Evolutionary conservation across 2,329 filamentous ascomycete genomes (phyloP).

Genomic region (Aspergillus novofumigatus): DNA sequence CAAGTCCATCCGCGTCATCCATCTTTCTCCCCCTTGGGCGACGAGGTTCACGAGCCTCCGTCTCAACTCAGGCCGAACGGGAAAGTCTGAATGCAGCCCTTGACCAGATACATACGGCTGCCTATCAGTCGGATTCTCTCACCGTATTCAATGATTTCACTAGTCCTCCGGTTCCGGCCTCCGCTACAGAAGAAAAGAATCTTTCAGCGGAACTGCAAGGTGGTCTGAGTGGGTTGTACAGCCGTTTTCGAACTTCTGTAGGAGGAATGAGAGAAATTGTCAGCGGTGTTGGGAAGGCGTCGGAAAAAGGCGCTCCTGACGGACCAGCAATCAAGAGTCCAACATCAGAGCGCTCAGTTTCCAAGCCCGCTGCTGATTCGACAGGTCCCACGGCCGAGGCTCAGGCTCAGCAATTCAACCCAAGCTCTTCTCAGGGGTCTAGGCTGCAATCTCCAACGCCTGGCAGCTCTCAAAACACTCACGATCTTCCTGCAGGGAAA

Average conservation of each 20-base stretch:
- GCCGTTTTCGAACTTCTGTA: conserved; percentile 76
- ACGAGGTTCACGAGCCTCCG: conserved; percentile 49
- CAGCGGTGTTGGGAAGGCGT: conserved; percentile 29
- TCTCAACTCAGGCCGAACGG: conserved; percentile 58
- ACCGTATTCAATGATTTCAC: conserved; percentile 95
- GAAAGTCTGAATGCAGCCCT: conserved; percentile 73
- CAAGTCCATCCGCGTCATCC: conserved; percentile 44
- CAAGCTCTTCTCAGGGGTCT: conserved; percentile 34
- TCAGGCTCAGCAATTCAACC: conserved; percentile 23
- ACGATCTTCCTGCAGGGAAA: conserved; percentile 28
- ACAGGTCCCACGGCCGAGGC: conserved; percentile 17
- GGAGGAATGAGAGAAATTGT: conserved; percentile 59
- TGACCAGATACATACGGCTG: conserved; percentile 81
- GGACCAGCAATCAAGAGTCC: conserved; percentile 22
- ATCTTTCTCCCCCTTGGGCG: conserved; percentile 43
- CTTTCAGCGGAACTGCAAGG: conserved; percentile 73
- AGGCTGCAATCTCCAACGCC: conserved; percentile 35
- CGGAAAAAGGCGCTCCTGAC: conserved; percentile 26
- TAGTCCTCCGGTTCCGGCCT: conserved; percentile 56
- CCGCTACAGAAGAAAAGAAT: conserved; percentile 63
- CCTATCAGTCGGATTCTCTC: conserved; percentile 77
- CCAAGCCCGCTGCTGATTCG: conserved; percentile 23
- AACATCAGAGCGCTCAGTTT: conserved; percentile 22
- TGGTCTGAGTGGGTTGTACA: conserved; percentile 85
- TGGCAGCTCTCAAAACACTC: conserved; percentile 25